These are phyloP conservation scores for Pyricularia sp. DNA, from an alignment of 2,329 filamentous ascomycete species.

Conservation along the genomic window DNA sequence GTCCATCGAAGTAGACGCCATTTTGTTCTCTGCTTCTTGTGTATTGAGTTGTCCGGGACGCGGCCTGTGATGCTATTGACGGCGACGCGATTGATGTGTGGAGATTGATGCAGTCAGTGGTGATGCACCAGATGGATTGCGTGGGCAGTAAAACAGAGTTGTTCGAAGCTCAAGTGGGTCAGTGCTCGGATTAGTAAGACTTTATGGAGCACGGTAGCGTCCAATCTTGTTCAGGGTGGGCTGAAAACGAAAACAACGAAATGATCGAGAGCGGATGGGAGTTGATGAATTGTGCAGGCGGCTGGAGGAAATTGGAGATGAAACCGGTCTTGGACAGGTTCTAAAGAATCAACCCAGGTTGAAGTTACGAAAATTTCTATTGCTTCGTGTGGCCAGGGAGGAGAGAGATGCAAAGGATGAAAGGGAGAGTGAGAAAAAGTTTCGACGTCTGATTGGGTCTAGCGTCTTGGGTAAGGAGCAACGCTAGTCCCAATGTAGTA, in stretches of 20 bases:
- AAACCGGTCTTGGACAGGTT: neutral
- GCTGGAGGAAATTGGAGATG: neutral
- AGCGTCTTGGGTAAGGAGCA: neutral
- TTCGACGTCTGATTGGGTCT: neutral
- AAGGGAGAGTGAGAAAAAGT: neutral
- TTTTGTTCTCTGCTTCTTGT: conserved; percentile 17
- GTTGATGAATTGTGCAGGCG: neutral
- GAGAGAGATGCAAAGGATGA: neutral
- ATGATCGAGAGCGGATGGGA: neutral
- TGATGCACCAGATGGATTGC: neutral
- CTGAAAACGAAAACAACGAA: neutral
- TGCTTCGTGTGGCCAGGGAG: neutral
- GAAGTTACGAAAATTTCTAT: neutral
- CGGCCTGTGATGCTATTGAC: neutral
- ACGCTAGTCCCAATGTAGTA: neutral
- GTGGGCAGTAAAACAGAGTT: neutral
- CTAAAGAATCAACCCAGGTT: neutral
- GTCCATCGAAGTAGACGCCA: conserved; percentile 61
- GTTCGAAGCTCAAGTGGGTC: neutral
- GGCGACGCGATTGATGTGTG: conserved; percentile 2
- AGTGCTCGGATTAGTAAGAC: neutral
- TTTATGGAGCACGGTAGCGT: neutral
- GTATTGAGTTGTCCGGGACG: neutral
- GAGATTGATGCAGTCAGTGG: conserved; percentile 1
- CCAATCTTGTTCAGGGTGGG: neutral